Evolutionary conservation across 2,329 filamentous ascomycete species (phyloP), one percentile per base, ranked within the genome.

Genomic region (Fusarium albidum): DNA sequence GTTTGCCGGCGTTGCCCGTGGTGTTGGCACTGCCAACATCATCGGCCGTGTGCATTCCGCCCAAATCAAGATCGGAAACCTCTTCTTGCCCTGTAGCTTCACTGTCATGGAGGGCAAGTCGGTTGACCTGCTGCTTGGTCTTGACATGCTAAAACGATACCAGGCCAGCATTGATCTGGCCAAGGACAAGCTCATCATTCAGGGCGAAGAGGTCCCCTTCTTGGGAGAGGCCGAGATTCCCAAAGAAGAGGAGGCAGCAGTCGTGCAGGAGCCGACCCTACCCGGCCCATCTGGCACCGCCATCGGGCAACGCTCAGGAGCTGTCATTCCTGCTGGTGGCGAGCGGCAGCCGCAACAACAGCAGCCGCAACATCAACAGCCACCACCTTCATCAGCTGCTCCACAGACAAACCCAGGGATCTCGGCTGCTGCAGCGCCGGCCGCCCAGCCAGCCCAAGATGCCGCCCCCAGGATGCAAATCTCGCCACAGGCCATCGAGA

Each of bases 91-190:
- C 3, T 98, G 93, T 77, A 95, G 92, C 54, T 99, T 99, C 73
- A 99, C 95, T 4, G 95, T 99, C 69, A 99, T 99, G 95, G 95
- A 99, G 77, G 95, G 95, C 61, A 99, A 98, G 75, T 87, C 92
- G 45, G 95, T 99, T 18, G 95, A 98, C 71, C 81, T 99, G 14
- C 83, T 99, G 3, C 84, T 99, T 11, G 95, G 95, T 4, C 79
- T 99, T 34, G 95, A 99, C 73, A 99, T 99, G 91, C 82, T 99
- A 57, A 97, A 96, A 77, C 86, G 95, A 32, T 93, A 98, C 74
- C 94, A 96, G 74, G 95, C 94, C 29, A 90, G 84, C 65, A 94
- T 99, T 68, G 95, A 99, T 71, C 82, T 99, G 11, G 83, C 86
- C 59, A 89, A 88, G 68, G 92, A 95, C 68, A 90, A 88, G 59